Percentiles rank a stretch among this genome's conserved stretches.
These are phyloP conservation scores for Dorcoceras hygrometricum DNA, from an alignment of 257 asterid genomes.

Conservation along the genomic window DNA sequence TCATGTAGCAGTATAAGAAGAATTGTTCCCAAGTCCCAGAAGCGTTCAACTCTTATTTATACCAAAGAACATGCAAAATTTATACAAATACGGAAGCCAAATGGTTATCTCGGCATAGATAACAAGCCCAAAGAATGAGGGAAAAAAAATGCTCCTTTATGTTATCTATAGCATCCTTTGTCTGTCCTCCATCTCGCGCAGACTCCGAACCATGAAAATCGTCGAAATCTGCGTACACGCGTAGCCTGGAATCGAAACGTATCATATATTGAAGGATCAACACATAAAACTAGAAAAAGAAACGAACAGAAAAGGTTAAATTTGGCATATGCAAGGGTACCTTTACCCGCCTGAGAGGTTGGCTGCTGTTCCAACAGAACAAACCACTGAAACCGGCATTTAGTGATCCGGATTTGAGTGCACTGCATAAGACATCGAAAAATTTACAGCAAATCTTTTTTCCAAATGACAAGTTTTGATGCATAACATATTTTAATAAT, in stretches of 20 bases:
- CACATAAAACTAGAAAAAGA: background rate
- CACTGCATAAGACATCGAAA: constrained; percentile 43
- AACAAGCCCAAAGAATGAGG: background rate
- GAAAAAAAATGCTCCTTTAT: constrained; percentile 10
- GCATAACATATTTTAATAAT: background rate
- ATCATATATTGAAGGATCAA: background rate
- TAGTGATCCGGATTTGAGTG: constrained; percentile 79
- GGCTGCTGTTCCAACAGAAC: constrained; percentile 79
- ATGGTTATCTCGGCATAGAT: constrained; percentile 33
- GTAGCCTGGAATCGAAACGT: constrained; percentile 35
- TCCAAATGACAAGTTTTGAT: background rate
- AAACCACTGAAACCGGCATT: constrained; percentile 73
- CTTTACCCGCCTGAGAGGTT: constrained; percentile 48
- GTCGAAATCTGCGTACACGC: constrained; percentile 41
- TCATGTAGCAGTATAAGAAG: too few relatives aligned
- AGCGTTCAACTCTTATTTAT: constrained; percentile 11
- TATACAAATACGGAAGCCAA: constrained; percentile 22
- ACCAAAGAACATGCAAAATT: constrained; percentile 21
- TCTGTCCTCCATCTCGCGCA: constrained; percentile 57
- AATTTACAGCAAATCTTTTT: background rate
- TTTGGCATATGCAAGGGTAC: constrained; percentile 24
- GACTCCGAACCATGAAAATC: constrained; percentile 74
- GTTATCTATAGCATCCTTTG: constrained; percentile 43
- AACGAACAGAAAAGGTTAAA: background rate
- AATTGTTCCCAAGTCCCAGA: background rate